Base-by-base conservation (phyloP, 78 protist genomes). In the Dictyostelium capitatum region DNA sequence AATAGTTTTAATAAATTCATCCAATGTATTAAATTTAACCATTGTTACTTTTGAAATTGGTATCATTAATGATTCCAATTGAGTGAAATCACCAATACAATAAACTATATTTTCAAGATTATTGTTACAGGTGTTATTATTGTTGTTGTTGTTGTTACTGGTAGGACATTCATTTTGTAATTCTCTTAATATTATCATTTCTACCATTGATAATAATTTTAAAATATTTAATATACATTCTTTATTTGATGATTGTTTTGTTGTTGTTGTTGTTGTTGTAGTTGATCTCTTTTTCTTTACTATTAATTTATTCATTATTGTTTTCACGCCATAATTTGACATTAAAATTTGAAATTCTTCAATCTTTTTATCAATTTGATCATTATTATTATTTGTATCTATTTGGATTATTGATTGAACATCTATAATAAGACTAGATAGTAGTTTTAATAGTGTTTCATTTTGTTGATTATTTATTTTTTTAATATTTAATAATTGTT, bases 111-210 rank as follows among this genome's bases (percentile, higher is more conserved):
- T 28, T 12, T 82, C 80, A 69, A 46, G n/a, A n/a, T n/a, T n/a
- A n/a, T n/a, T n/a, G n/a, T n/a, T n/a, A n/a, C n/a, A n/a, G n/a
- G n/a, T 64, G 30, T 43, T 14, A 1, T 53, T 20, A 14, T 57
- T n/a, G 37, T 9, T 43, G 37, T 30, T 6, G 20, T 46, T 43
- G 9, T 23, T 19, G 9, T 25, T 72, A 57, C 6, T 41, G 20
- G 5, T 83, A 9, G 6, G 0, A 20, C 19, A 20, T 56, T 20
- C 6, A 20, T 5, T 54, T 54, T 17, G 19, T 56, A 56, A 56
- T 56, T 56, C 91, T 28, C 82, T 70, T 3, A 83, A 19, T 28
- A 25, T 20, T 6, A 74, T 2, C 82, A 83, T 73, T 43, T 74
- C 48, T 6, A 73, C 14, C 28, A 83, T 23, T 28, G 77, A 23